Percentiles rank a stretch among this genome's conserved stretches.
phyloP scores from a whole-genome alignment of 192 early-diverging fungal species.

The Backusella morwellensis region DNA sequence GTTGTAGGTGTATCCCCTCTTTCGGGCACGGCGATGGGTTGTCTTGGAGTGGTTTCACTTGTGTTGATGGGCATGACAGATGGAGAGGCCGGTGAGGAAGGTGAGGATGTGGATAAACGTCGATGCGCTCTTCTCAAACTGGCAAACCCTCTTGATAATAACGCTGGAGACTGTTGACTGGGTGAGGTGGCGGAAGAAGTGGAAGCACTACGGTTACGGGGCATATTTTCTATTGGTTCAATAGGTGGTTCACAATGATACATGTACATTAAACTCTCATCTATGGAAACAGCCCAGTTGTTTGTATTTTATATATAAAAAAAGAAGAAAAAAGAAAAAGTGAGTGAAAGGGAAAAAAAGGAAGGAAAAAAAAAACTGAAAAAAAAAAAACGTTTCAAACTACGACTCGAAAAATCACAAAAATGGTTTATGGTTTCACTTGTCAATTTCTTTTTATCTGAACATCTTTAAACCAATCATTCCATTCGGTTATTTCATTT shows the following conservation, averaged over 20 bases:
- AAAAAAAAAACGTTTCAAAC: not conserved
- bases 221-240: not conserved
- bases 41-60: not conserved
- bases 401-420: not conserved
- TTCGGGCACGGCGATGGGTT: not conserved
- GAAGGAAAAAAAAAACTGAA: not conserved
- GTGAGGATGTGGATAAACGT: not conserved
- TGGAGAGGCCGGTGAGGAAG: not conserved
- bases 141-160: slow-evolving; percentile 13
- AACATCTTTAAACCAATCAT: not conserved
- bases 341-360: not conserved
- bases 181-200: not conserved
- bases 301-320: too few relatives aligned
- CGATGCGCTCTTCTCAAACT: slow-evolving; percentile 9
- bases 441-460: not conserved
- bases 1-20: not conserved
- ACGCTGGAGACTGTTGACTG: slow-evolving; percentile 1
- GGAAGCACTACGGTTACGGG: slow-evolving; percentile 6
- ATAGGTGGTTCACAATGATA: not conserved
- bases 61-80: not conserved
- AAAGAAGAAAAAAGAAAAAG: not conserved
- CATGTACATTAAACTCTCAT: not conserved
- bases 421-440: not conserved
- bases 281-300: not conserved
- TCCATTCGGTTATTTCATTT: not conserved